Percentiles rank a stretch among this genome's conserved stretches.
Conservation (phyloP, 192 early-diverging fungal genomes). For the Rhizophagus clarus region DNA sequence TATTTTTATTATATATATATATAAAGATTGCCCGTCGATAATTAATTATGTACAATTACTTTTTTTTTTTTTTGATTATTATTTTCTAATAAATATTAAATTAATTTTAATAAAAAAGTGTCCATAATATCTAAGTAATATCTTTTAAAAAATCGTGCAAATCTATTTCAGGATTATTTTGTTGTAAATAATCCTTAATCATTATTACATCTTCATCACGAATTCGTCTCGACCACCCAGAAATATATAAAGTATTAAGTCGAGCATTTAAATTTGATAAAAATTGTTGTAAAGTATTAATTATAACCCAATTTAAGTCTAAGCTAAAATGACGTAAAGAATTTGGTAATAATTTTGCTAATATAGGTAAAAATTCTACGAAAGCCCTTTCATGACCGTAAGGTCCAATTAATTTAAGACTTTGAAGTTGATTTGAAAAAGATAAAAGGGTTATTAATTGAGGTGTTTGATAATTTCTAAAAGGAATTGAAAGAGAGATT, state of each 20-base stretch:
- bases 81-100: too few relatives aligned
- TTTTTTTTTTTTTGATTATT: too few relatives aligned
- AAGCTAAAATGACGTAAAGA: not conserved
- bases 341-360: not conserved
- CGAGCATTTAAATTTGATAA: not conserved
- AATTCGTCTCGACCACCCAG: conserved; percentile 2
- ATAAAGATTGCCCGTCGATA: too few relatives aligned
- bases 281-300: not conserved
- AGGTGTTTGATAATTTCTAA: not conserved
- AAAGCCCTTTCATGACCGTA: conserved; percentile 15
- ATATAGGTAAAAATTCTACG: not conserved
- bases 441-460: not conserved
- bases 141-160: not conserved
- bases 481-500: not conserved
- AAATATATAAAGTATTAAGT: conserved; percentile 10
- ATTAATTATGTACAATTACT: too few relatives aligned
- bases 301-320: conserved; percentile 5
- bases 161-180: not conserved
- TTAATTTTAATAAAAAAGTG: too few relatives aligned
- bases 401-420: conserved; percentile 8
- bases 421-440: not conserved
- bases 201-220: not conserved
- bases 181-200: not conserved
- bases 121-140: not conserved
- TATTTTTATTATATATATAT: too few relatives aligned